These are phyloP conservation scores for Phytophthora parvispora DNA, from an alignment of 352 stramenopile genomes.

Conservation along the genomic window DNA sequence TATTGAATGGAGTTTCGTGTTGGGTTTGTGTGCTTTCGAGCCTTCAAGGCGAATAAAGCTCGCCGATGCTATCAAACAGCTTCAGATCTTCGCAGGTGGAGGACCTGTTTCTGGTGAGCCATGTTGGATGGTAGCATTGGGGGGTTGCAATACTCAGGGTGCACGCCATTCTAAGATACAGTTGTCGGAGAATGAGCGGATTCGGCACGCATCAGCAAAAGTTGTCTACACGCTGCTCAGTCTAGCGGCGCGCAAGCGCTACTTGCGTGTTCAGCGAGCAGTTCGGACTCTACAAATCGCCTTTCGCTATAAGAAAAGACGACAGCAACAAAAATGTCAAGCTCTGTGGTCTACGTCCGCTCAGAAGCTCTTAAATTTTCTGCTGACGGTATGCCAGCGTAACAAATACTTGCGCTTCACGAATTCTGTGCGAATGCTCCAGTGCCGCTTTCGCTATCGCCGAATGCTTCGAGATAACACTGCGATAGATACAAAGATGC, in stretches of 20 bases:
- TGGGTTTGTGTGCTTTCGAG: slow-evolving; percentile 19
- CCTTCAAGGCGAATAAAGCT: slow-evolving; percentile 10
- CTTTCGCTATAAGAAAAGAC: slow-evolving; percentile 5
- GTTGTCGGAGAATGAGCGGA: background rate
- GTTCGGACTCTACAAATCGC: slow-evolving; percentile 1
- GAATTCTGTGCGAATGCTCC: background rate
- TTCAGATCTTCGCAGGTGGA: slow-evolving; percentile 5
- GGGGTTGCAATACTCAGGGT: too few relatives aligned
- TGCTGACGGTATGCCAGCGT: background rate
- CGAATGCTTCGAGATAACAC: background rate
- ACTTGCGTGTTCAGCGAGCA: slow-evolving; percentile 1
- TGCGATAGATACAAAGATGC: background rate
- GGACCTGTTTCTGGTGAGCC: background rate
- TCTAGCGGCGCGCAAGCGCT: background rate
- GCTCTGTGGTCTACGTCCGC: background rate
- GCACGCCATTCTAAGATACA: too few relatives aligned
- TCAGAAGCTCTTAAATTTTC: background rate
- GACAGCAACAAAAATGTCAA: background rate
- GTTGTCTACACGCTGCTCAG: slow-evolving; percentile 1
- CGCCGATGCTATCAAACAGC: slow-evolving; percentile 1
- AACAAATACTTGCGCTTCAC: slow-evolving; percentile 11
- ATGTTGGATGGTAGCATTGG: background rate
- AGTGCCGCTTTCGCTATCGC: slow-evolving; percentile 17
- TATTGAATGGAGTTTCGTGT: slow-evolving; percentile 20
- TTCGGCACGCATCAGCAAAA: background rate